Evolutionary conservation across 306 rosid species (phyloP).

Genomic region (Leucaena leucocephala): DNA sequence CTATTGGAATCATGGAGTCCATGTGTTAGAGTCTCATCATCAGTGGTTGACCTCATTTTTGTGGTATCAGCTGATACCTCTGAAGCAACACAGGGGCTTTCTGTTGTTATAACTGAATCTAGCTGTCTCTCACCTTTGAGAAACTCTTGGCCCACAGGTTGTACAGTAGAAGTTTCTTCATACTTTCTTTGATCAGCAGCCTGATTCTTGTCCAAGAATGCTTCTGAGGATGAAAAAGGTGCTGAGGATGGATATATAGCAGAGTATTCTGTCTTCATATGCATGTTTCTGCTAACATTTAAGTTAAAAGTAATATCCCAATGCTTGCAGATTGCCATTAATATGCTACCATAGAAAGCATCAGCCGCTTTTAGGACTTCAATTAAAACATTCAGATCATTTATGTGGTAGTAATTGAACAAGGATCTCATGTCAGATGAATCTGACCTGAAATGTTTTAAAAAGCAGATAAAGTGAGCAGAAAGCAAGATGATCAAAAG

Average conservation of each 20-base stretch:
- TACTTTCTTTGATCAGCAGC: constrained; percentile 43
- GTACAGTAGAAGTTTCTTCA: constrained; percentile 41
- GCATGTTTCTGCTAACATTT: constrained; percentile 37
- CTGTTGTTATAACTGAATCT: constrained; percentile 47
- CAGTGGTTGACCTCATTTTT: constrained; percentile 45
- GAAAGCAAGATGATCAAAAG: constrained; percentile 34
- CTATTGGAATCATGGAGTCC: constrained; percentile 41
- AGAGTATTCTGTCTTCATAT: constrained; percentile 36
- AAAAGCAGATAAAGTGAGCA: constrained; percentile 41
- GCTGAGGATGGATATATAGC: constrained; percentile 38
- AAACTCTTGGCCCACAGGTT: constrained; percentile 46
- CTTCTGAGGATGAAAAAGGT: constrained; percentile 46
- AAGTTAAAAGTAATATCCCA: constrained; percentile 59
- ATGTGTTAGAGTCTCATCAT: constrained; percentile 39
- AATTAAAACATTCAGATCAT: constrained; percentile 70
- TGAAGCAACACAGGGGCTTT: constrained; percentile 55
- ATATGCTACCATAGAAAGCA: constrained; percentile 57
- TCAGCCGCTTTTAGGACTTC: constrained; percentile 68
- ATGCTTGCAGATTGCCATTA: constrained; percentile 67
- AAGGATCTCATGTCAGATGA: constrained; percentile 61
- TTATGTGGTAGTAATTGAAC: constrained; percentile 72
- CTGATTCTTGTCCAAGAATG: constrained; percentile 48
- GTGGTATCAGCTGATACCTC: constrained; percentile 64
- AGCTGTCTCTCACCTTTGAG: constrained; percentile 42
- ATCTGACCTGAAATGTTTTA: constrained; percentile 71